These are phyloP conservation scores for Trypanosomatidae sp. DNA, from an alignment of 208 protist genomes.

Conservation along the genomic window DNA sequence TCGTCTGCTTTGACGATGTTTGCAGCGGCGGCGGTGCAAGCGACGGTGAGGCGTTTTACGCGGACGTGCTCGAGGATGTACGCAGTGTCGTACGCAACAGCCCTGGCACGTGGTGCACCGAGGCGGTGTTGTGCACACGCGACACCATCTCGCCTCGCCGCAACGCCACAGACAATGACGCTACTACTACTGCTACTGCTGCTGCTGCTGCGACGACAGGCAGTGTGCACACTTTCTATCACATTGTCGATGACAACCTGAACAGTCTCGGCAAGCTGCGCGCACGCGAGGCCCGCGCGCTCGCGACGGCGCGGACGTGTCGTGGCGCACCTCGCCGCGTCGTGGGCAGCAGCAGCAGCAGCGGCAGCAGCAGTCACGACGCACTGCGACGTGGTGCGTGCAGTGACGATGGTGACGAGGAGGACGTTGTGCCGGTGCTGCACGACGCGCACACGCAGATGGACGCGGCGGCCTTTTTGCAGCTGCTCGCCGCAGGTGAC, in stretches of 20 bases:
- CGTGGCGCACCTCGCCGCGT: not conserved
- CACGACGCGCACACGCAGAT: no score
- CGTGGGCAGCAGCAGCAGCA: not conserved
- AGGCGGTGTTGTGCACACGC: conserved; percentile 25
- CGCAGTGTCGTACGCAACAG: conserved; percentile 45
- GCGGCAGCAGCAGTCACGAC: not conserved
- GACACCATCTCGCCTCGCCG: not conserved
- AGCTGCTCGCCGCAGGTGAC: not conserved
- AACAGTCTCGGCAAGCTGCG: conserved; percentile 43
- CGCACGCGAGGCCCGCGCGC: conserved; percentile 9
- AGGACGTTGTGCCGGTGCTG: no score
- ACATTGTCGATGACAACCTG: conserved; percentile 27
- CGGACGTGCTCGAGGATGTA: conserved; percentile 33
- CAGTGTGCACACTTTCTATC: no score
- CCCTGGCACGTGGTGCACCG: conserved; percentile 39
- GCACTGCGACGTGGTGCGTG: no score
- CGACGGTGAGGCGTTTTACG: conserved; percentile 23
- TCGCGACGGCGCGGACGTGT: conserved; percentile 9
- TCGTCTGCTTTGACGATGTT: conserved; percentile 43
- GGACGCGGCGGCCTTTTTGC: conserved; percentile 4
- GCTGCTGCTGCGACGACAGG: no score
- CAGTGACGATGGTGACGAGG: no score
- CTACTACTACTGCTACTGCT: no score
- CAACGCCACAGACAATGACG: not conserved
- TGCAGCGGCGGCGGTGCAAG: not conserved